These are phyloP conservation scores for Solanum chiquidenum DNA, from an alignment of 257 asterid species.

Conservation along the genomic window DNA sequence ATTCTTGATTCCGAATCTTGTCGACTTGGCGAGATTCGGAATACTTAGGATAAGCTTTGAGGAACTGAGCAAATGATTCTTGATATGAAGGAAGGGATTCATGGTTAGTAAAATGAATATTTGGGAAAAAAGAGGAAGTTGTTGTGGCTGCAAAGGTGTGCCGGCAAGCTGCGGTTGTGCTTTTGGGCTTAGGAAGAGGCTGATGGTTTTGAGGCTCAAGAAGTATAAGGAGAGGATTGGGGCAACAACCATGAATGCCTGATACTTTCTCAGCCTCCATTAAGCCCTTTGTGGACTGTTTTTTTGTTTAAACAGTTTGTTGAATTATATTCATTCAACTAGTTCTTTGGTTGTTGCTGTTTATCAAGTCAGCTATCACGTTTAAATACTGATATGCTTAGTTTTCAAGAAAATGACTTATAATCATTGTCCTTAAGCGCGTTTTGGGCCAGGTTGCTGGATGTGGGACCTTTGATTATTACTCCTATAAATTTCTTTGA, in stretches of 20 bases:
- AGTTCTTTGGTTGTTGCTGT: background rate
- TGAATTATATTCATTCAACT: background rate
- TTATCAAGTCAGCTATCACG: background rate
- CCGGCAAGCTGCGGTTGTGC: slow-evolving; percentile 48
- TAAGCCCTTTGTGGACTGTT: background rate
- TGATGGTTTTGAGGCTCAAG: slow-evolving; percentile 6
- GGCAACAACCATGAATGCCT: slow-evolving; percentile 51
- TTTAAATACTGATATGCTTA: slow-evolving; percentile 30
- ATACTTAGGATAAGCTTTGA: slow-evolving; percentile 55
- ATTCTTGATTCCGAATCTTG: slow-evolving; percentile 62
- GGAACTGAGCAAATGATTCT: slow-evolving; percentile 55
- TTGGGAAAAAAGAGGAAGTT: slow-evolving; percentile 48
- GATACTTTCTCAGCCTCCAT: slow-evolving; percentile 31
- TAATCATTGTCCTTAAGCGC: background rate
- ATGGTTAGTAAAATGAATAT: slow-evolving; percentile 55
- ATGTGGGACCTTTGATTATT: slow-evolving; percentile 21
- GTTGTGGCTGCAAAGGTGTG: slow-evolving; percentile 47
- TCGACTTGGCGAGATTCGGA: slow-evolving; percentile 51
- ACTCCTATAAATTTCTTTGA: slow-evolving; percentile 12
- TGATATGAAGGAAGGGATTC: slow-evolving; percentile 68
- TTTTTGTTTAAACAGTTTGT: background rate
- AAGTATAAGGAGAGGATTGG: slow-evolving; percentile 19
- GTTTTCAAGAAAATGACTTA: slow-evolving; percentile 24
- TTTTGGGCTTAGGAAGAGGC: slow-evolving; percentile 18
- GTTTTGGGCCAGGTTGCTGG: slow-evolving; percentile 18